Base-by-base conservation (phyloP, 345 rosid species). In the Salix dunnii region DNA sequence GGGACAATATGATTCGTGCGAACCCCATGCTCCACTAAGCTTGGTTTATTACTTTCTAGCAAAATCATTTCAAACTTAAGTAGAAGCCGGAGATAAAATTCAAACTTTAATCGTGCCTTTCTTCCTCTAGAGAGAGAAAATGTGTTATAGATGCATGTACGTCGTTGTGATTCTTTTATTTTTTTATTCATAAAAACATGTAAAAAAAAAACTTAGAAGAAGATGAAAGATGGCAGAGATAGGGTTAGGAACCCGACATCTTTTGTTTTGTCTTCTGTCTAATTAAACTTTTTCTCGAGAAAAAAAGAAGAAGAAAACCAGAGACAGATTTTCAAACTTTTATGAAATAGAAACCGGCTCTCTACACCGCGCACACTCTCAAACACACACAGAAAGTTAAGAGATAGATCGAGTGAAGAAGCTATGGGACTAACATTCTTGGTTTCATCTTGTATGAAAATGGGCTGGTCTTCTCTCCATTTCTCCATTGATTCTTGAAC, bases 361-460 rank as follows among this genome's bases (percentile, higher is more conserved):
- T 27, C 35, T 7, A 35, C n/a, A n/a, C n/a, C n/a, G n/a, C 70
- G n/a, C 4, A 31, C 2, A 60, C 75, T 48, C 2, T 42, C 23
- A 61, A 42, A 25, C 17, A 31, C 25, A 42, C 62, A 69, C 36
- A 62, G 12, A 1, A 8, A 43, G 12, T 36, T 3, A 25, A 28
- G 77, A 28, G 23, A 14, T n/a, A 30, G 43, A n/a, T n/a, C n/a
- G n/a, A 27, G 2, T 35, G 70, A 63, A 33, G 46, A 18, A 23
- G 38, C 38, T 42, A 68, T 35, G 23, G 12, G 18, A 81, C 92
- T 84, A 27, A 93, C 99, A 76, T 84, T 84, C 82, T 95, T 95
- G 80, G 98, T 84, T 79, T 91, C 91, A 68, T 95, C 97, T 90
- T 95, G 99, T 43, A 95, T 83, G 80, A 79, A 87, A 48, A 95